Evolutionary conservation across 2,329 filamentous ascomycete genomes (phyloP), one percentile per base, ranked within the genome.

Genomic region (Venturia asperata): DNA sequence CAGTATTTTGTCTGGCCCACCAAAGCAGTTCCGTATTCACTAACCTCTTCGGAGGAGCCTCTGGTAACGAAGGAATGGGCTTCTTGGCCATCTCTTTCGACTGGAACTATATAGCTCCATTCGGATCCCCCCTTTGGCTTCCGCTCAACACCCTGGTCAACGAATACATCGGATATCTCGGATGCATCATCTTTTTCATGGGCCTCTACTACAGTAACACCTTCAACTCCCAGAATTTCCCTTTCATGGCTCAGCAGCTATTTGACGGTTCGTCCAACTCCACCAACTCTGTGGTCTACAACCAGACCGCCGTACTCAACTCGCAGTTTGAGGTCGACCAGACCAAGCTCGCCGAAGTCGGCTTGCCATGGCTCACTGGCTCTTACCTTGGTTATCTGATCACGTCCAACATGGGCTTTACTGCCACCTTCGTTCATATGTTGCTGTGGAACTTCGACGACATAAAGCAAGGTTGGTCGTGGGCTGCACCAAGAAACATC

Each of bases 391-490:
- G 39, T 13, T 67, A 68, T 55, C 19, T 68, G 37, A 55, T 67
- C 30, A 64, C 67, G 6, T 64, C 65, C n/a, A 67, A 66, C 55
- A 30, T 68, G 27, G 56, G 55, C 15, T 62, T 68, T 34, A 67
- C 66, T 11, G 66, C 64, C 21, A 68, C 67, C 34, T 61, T 67
- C 17, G 56, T 47, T 3, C 68, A 68, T 15, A n/a, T 69, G 13
- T 27, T 69, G 21, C 17, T 67, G 39, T 67, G 66, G 67, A 68
- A 68, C 37, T 68, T 56, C 41, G n/a, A 74, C 19, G 77, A 79
- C 37, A 69, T 81, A 41, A 77, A 76, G 55, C 66, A 69, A 24
- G 74, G 70, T 1, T 79, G 77, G 68, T 65, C 68, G 2, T 74
- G 69, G 66, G 68, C 70, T 0, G 69, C 63, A 41, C 71, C 64